phyloP scores from a whole-genome alignment of 257 asterid species.

The Solanum chmielewskii region DNA sequence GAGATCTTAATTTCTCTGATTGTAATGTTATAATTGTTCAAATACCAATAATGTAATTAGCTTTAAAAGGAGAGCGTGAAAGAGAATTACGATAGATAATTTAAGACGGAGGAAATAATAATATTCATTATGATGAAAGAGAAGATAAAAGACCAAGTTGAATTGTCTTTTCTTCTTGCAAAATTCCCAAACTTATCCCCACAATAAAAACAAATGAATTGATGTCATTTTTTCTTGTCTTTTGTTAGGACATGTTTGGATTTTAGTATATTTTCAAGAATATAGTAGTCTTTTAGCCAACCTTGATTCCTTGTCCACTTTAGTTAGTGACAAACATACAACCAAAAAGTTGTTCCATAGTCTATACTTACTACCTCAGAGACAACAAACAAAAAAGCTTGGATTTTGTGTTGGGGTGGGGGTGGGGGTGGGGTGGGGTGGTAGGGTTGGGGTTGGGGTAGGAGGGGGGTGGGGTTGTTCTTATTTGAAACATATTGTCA shows the following conservation, averaged over 20 bases:
- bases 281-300: not conserved
- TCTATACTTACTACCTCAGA: not conserved
- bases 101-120: not conserved
- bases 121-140: not conserved
- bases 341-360: not conserved
- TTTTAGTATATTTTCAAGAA: not conserved
- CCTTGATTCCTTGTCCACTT: not conserved
- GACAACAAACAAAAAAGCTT: not conserved
- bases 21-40: not conserved
- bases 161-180: not conserved
- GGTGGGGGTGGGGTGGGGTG: not conserved
- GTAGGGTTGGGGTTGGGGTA: no score
- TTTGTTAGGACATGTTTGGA: slow-evolving; percentile 1
- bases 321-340: not conserved
- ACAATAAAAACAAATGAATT: not conserved
- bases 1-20: not conserved
- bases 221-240: not conserved
- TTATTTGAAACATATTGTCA: not conserved
- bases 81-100: not conserved
- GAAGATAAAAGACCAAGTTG: not conserved
- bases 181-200: not conserved
- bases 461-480: not conserved
- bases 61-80: not conserved
- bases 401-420: not conserved
- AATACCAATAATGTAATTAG: not conserved